A percentile compares a stretch with the other conserved stretches of the same genome.
phyloP scores from a whole-genome alignment of 73 alveolate species.

The Paramecium sonneborni region DNA sequence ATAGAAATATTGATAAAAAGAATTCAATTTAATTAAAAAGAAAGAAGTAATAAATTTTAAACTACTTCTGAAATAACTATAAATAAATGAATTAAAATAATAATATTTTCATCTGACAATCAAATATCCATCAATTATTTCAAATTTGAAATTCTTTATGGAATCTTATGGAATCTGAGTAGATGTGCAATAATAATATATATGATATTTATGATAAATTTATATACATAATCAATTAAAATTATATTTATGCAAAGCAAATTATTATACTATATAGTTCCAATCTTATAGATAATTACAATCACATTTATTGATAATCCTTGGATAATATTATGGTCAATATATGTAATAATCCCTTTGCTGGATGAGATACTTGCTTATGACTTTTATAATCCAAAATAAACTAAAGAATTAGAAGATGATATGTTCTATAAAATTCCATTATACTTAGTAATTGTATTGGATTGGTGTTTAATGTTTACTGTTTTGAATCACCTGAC shows the following conservation, averaged over 20 bases:
- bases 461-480: slow-evolving; percentile 63
- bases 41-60: too few species aligned
- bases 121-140: too few species aligned
- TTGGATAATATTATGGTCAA: slow-evolving; percentile 59
- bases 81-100: too few species aligned
- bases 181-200: neutral
- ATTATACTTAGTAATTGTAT: slow-evolving; percentile 50
- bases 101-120: too few species aligned
- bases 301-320: slow-evolving; percentile 16
- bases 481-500: slow-evolving; percentile 37
- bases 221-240: neutral
- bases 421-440: slow-evolving; percentile 63
- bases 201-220: neutral
- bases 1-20: too few species aligned
- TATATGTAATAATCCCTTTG: slow-evolving; percentile 68
- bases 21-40: too few species aligned
- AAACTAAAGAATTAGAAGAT: slow-evolving; percentile 22
- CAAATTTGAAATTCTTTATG: too few species aligned
- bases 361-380: slow-evolving; percentile 49
- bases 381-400: slow-evolving; percentile 47
- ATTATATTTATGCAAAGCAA: neutral
- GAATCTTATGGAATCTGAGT: neutral
- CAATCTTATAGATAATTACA: neutral
- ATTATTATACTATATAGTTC: slow-evolving; percentile 52
- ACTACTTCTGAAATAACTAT: too few species aligned